Evolutionary conservation across 2,329 filamentous ascomycete genomes (phyloP).

Genomic region (Penicillium expansum): DNA sequence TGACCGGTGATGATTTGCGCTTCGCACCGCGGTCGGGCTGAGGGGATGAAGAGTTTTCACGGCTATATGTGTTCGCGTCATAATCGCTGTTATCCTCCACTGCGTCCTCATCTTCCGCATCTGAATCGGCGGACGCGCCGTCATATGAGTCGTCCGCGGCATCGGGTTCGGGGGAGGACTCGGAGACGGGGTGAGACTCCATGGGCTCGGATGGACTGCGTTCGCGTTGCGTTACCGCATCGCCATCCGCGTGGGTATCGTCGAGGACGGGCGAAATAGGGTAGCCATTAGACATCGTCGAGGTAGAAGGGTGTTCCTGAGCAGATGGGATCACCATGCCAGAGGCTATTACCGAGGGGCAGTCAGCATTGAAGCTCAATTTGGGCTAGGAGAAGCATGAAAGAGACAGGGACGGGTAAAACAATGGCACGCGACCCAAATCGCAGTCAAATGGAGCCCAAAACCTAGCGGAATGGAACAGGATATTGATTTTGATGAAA

Average conservation of each 20-base stretch:
- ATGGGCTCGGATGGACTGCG: constrained; percentile 74
- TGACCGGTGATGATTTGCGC: constrained; percentile 64
- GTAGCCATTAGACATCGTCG: constrained; percentile 37
- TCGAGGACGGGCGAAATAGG: constrained; percentile 26
- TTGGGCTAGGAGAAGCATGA: constrained; percentile 16
- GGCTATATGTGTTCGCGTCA: constrained; percentile 56
- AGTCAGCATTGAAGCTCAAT: constrained; percentile 44
- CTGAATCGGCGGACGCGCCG: constrained; percentile 36
- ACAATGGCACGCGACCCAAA: constrained; percentile 36
- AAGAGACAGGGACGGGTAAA: constrained; percentile 25
- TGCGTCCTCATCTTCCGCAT: constrained; percentile 64
- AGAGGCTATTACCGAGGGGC: constrained; percentile 38
- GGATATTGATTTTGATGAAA: constrained; percentile 36
- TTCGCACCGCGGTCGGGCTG: constrained; percentile 69
- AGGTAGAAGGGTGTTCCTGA: constrained; percentile 34
- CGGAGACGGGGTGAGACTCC: constrained; percentile 54
- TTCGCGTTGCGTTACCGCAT: constrained; percentile 57
- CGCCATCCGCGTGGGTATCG: constrained; percentile 30
- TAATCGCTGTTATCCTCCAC: constrained; percentile 61
- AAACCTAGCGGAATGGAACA: constrained; percentile 24
- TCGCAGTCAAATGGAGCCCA: constrained; percentile 24
- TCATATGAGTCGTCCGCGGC: constrained; percentile 42
- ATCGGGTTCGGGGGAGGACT: constrained; percentile 45
- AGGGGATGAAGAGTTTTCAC: constrained; percentile 66
- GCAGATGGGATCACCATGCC: constrained; percentile 47